phyloP scores from a whole-genome alignment of 495 filamentous ascomycete species.

The Trichocladium uniseriatum region DNA sequence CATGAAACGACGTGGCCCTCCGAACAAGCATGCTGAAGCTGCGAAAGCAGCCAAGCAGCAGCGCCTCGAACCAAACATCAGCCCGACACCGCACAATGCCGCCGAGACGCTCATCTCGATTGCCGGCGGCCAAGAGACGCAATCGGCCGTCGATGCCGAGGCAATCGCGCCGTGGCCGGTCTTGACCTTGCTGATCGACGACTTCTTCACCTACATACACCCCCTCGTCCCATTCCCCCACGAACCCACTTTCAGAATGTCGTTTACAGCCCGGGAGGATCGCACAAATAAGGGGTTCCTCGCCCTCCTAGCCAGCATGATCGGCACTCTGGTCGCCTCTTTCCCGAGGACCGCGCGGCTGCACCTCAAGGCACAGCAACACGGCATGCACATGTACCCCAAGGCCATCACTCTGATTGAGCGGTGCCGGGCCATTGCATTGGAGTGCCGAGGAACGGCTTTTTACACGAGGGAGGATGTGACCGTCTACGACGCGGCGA shows the following conservation, averaged over 20 bases:
- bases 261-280: slow-evolving; percentile 63
- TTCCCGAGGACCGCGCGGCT: slow-evolving; percentile 69
- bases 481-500: slow-evolving; percentile 70
- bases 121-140: slow-evolving; percentile 16
- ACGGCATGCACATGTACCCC: slow-evolving; percentile 48
- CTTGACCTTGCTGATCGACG: slow-evolving; percentile 62
- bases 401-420: slow-evolving; percentile 64
- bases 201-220: slow-evolving; percentile 86
- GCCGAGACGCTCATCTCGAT: slow-evolving; percentile 41
- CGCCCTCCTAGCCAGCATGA: slow-evolving; percentile 72
- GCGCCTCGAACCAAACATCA: slow-evolving; percentile 39
- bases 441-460: slow-evolving; percentile 57
- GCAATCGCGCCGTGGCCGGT: slow-evolving; percentile 62
- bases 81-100: slow-evolving; percentile 34
- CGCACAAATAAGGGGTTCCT: slow-evolving; percentile 58
- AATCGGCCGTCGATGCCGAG: slow-evolving; percentile 49
- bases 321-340: slow-evolving; percentile 64
- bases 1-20: slow-evolving; percentile 72
- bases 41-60: slow-evolving; percentile 54
- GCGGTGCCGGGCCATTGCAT: slow-evolving; percentile 61
- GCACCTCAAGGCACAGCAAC: slow-evolving; percentile 55
- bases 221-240: slow-evolving; percentile 80
- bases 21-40: slow-evolving; percentile 76
- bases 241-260: slow-evolving; percentile 70
- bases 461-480: slow-evolving; percentile 57